A percentile compares a stretch with the other conserved stretches of the same genome.
phyloP scores from a whole-genome alignment of 2,329 filamentous ascomycete species.

The Aspergillus sp. region DNA sequence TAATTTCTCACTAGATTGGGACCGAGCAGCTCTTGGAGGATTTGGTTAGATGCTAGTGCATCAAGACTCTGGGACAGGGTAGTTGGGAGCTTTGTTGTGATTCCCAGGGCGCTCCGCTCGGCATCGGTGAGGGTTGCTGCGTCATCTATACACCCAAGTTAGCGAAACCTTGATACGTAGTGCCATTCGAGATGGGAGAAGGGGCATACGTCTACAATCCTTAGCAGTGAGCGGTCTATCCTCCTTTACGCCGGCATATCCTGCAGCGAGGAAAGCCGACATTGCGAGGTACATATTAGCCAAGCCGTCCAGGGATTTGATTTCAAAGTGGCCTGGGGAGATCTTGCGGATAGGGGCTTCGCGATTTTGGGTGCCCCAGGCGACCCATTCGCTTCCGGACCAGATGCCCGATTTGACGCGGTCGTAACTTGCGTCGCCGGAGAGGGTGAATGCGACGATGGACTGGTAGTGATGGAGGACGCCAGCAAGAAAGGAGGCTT shows the following conservation, averaged over 20 bases:
- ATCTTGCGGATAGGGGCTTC: slow-evolving; percentile 75
- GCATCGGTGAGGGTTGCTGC: slow-evolving; percentile 36
- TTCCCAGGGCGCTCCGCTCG: slow-evolving; percentile 40
- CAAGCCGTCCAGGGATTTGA: slow-evolving; percentile 77
- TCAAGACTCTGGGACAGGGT: slow-evolving; percentile 40
- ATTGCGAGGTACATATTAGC: slow-evolving; percentile 78
- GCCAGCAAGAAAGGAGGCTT: slow-evolving; percentile 70
- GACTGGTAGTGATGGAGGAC: slow-evolving; percentile 68
- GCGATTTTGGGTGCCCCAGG: slow-evolving; percentile 82
- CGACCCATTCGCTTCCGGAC: slow-evolving; percentile 77
- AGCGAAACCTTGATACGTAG: background rate
- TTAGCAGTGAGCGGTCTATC: slow-evolving; percentile 31
- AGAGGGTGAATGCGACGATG: slow-evolving; percentile 71
- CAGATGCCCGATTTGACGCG: slow-evolving; percentile 71
- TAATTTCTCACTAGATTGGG: slow-evolving; percentile 33
- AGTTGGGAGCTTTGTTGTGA: slow-evolving; percentile 42
- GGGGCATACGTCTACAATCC: slow-evolving; percentile 40
- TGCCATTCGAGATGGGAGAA: background rate
- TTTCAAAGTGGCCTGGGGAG: slow-evolving; percentile 71
- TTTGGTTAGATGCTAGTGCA: slow-evolving; percentile 35
- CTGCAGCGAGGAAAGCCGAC: slow-evolving; percentile 64
- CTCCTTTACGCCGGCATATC: slow-evolving; percentile 58
- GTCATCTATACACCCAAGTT: slow-evolving; percentile 32
- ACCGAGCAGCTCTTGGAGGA: slow-evolving; percentile 36
- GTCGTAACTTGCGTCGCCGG: slow-evolving; percentile 69